Evolutionary conservation across 108 stramenopile genomes (phyloP).

Genomic region (Nitzschia sp.): DNA sequence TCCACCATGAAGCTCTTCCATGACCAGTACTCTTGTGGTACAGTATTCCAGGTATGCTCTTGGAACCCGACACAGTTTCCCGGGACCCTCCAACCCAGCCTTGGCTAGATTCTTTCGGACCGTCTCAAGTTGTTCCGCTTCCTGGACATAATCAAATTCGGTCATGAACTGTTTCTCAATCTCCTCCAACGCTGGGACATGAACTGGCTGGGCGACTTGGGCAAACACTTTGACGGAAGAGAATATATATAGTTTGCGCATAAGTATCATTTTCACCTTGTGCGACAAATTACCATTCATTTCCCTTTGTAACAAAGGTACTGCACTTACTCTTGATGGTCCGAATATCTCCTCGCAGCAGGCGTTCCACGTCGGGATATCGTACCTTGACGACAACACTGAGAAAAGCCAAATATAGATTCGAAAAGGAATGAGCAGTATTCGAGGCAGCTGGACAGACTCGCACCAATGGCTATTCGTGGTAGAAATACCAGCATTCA

Average conservation of each 20-base stretch:
- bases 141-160: constrained; percentile 92
- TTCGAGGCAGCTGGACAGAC: too few relatives aligned
- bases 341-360: constrained; percentile 79
- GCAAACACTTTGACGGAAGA: constrained; percentile 45
- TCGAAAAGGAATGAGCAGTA: background rate
- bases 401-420: background rate
- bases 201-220: constrained; percentile 86
- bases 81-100: constrained; percentile 58
- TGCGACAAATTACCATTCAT: background rate
- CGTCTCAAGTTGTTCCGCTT: constrained; percentile 63
- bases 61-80: constrained; percentile 57
- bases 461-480: too few relatives aligned
- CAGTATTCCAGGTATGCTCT: constrained; percentile 66
- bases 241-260: background rate
- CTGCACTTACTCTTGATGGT: constrained; percentile 59
- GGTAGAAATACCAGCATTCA: background rate
- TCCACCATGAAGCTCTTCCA: constrained; percentile 81
- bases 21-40: constrained; percentile 80
- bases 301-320: too few relatives aligned
- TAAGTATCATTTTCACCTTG: background rate
- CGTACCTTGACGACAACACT: constrained; percentile 81
- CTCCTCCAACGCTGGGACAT: constrained; percentile 85
- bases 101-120: constrained; percentile 68
- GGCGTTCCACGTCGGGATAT: constrained; percentile 78
- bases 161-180: constrained; percentile 92